phyloP scores from a whole-genome alignment of 2,329 filamentous ascomycete genomes.

The Leptographium galeiforme region DNA sequence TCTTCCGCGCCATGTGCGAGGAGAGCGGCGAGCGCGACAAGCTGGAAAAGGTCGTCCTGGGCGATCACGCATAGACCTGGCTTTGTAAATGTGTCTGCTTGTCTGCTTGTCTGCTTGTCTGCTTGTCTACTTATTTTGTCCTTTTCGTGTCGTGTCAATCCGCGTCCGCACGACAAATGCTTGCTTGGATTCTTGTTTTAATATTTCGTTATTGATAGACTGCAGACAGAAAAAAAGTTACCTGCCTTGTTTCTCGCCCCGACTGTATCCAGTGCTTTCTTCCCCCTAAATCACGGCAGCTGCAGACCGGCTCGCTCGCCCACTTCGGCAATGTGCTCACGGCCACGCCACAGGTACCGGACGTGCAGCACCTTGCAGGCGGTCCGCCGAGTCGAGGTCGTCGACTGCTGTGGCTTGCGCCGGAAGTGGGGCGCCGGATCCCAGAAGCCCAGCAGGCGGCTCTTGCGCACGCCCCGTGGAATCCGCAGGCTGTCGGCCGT shows the following conservation, averaged over 20 bases:
- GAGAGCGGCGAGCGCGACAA: slow-evolving; percentile 46
- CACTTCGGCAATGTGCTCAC: slow-evolving; percentile 22
- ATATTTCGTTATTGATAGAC: no score
- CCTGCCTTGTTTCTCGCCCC: neutral
- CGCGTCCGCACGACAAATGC: no score
- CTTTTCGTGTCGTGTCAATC: neutral
- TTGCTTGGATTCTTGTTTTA: no score
- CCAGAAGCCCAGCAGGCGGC: slow-evolving; percentile 35
- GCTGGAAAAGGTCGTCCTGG: slow-evolving; percentile 31
- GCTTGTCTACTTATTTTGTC: neutral
- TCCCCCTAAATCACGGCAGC: slow-evolving; percentile 14
- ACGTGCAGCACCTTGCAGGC: slow-evolving; percentile 30
- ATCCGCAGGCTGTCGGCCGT: slow-evolving; percentile 18
- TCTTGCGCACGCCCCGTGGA: slow-evolving; percentile 27
- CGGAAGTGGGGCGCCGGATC: slow-evolving; percentile 28
- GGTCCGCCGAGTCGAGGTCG: neutral
- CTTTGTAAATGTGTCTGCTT: neutral
- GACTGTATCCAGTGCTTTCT: no score
- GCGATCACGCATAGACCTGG: slow-evolving; percentile 2
- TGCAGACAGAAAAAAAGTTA: neutral
- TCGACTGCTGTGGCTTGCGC: neutral
- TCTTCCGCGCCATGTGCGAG: slow-evolving; percentile 51
- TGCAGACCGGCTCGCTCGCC: slow-evolving; percentile 21
- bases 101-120: neutral
- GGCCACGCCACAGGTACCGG: slow-evolving; percentile 26